Evolutionary conservation across 805 yeast genomes (phyloP).

Genomic region (Blastobotrys parvus): DNA sequence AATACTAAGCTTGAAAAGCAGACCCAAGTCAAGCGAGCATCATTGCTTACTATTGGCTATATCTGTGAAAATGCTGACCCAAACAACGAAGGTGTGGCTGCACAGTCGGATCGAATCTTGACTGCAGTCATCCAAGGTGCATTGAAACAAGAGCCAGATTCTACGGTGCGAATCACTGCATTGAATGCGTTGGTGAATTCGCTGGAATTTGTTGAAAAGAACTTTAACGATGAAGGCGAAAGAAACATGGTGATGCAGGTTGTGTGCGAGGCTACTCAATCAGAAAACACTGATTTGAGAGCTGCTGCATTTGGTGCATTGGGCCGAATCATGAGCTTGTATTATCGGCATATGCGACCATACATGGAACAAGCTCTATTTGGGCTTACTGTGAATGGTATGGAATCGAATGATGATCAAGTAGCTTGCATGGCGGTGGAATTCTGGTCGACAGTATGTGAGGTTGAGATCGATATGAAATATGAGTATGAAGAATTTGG

Average conservation of each 20-base stretch:
- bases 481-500: constrained; percentile 31
- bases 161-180: constrained; percentile 77
- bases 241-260: constrained; percentile 97
- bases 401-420: constrained; percentile 74
- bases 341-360: constrained; percentile 82
- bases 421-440: constrained; percentile 98
- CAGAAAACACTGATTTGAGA: constrained; percentile 70
- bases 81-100: constrained; percentile 58
- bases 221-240: constrained; percentile 90
- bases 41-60: constrained; percentile 84
- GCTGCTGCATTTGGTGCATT: constrained; percentile 94
- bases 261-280: constrained; percentile 98
- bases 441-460: constrained; percentile 99
- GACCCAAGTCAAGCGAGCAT: constrained; percentile 74
- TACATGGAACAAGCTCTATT: constrained; percentile 97
- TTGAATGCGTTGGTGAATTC: constrained; percentile 87
- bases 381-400: constrained; percentile 78
- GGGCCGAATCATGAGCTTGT: constrained; percentile 82
- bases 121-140: constrained; percentile 98
- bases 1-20: constrained; percentile 77
- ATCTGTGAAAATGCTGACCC: constrained; percentile 95
- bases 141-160: constrained; percentile 67
- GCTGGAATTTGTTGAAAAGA: constrained; percentile 76
- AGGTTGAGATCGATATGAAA: constrained; percentile 82
- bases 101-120: constrained; percentile 84